Base-by-base conservation (phyloP, 2,329 filamentous ascomycete species). In the Neopestalotiopsis clavispora region DNA sequence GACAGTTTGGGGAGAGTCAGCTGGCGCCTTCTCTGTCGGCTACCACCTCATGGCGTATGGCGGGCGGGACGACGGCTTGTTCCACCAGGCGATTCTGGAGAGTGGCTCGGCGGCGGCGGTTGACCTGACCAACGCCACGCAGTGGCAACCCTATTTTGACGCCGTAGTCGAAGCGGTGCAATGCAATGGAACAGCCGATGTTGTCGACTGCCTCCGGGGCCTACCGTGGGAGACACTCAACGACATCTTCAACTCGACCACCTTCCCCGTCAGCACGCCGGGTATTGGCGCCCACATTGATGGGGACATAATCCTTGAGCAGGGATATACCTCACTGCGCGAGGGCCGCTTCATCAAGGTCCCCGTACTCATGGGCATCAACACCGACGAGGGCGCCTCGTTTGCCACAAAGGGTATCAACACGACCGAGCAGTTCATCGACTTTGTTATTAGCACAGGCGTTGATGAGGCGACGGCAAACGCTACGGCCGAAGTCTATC, bases 1-100 rank as follows among this genome's bases (percentile, higher is more conserved):
- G 17, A 86, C 84, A 1, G 76, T 88, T 58, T 88, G 83, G 80
- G 86, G 85, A 42, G 85, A 89, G 77, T 86, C 82, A 3, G 86
- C 87, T 0, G 87, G 87, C 12, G 85, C 79, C 59, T 82, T 82
- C 65, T 84, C 81, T 4, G 81, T 89, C 1, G 83, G 83, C 4
- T 79, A 79, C 57, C 87, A 89, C 63, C 79, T 87, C 4, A 75
- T 85, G 12, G 85, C 86, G 4, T 88, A 87, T 71, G 83, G 83
- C 17, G 87, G 87, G 2, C 76, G 84, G 49, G 81, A 89, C 68
- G 85, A 90, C 61, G 78, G 79, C 2, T 80, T 90, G 0, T 90
- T 90, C 75, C 81, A 84, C 4, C 83, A 77, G n/a, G 86, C 81
- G 2, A 87, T 90, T 38, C 78, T 83, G 58, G 77, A 89, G 71